phyloP scores from a whole-genome alignment of 495 filamentous ascomycete species.

The Lophiostoma macrostomum region DNA sequence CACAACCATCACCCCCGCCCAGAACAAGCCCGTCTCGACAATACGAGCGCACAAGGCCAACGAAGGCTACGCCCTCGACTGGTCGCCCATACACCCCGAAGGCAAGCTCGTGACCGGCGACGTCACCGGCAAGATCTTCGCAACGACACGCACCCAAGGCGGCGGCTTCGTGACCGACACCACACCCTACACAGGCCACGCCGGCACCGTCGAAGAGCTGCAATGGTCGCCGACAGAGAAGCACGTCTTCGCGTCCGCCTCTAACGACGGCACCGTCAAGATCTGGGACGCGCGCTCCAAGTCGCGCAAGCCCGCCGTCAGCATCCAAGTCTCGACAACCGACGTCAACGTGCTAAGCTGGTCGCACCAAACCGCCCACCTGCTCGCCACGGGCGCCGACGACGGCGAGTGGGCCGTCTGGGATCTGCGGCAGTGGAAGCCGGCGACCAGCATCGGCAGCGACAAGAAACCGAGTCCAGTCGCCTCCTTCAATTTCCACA shows the following conservation, averaged over 20 bases:
- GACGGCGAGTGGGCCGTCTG: conserved; percentile 94
- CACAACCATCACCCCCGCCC: conserved; percentile 69
- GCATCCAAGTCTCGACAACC: conserved; percentile 73
- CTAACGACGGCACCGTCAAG: conserved; percentile 89
- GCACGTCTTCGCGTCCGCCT: conserved; percentile 89
- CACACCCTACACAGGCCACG: conserved; percentile 76
- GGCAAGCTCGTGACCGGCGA: conserved; percentile 92
- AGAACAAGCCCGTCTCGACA: conserved; percentile 80
- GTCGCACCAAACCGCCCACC: conserved; percentile 79
- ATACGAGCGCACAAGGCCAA: conserved; percentile 79
- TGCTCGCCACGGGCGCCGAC: conserved; percentile 89
- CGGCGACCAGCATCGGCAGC: conserved; percentile 45
- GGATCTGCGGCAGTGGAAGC: conserved; percentile 94
- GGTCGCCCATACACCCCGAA: conserved; percentile 72
- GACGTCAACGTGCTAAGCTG: conserved; percentile 97
- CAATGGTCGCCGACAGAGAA: conserved; percentile 93
- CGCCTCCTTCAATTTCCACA: conserved; percentile 89
- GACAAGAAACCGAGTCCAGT: conserved; percentile 63
- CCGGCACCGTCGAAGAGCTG: conserved; percentile 83
- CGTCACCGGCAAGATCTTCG: conserved; percentile 82
- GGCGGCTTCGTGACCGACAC: conserved; percentile 83
- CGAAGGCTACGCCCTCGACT: conserved; percentile 93
- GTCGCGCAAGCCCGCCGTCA: conserved; percentile 76
- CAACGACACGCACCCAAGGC: conserved; percentile 77
- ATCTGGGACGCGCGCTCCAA: conserved; percentile 94